Conservation (phyloP, 1,139 yeast species). For the Arxiozyma bovina region DNA sequence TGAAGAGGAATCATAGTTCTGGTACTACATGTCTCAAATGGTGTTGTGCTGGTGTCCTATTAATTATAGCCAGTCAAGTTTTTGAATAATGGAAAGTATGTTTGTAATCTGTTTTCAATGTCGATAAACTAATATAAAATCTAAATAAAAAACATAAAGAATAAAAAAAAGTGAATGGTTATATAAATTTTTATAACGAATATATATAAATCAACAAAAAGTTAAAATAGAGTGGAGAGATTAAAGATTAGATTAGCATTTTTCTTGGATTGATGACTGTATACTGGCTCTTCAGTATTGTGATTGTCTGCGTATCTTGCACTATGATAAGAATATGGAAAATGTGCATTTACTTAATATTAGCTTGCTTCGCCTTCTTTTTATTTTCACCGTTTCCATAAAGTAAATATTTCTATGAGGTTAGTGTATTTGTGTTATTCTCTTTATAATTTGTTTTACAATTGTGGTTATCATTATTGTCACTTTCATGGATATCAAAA, state of each 20-base stretch:
- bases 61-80: conserved; percentile 26
- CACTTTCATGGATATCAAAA: neutral
- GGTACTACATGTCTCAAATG: conserved; percentile 31
- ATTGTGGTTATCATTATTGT: neutral
- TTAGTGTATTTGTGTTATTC: neutral
- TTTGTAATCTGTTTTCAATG: conserved; percentile 52
- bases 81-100: conserved; percentile 34
- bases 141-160: conserved; percentile 63
- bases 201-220: no score
- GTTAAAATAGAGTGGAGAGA: no score
- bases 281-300: no score
- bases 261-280: no score
- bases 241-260: no score
- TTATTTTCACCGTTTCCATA: no score
- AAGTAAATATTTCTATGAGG: neutral
- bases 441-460: neutral
- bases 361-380: no score
- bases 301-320: no score
- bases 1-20: conserved; percentile 24
- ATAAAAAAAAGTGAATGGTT: neutral
- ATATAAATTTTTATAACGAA: neutral
- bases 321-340: no score
- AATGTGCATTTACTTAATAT: no score
- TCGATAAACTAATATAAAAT: conserved; percentile 62
- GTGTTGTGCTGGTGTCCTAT: conserved; percentile 29